phyloP scores from a whole-genome alignment of 1,284 basidiomycete species.

The Irpex sp. region DNA sequence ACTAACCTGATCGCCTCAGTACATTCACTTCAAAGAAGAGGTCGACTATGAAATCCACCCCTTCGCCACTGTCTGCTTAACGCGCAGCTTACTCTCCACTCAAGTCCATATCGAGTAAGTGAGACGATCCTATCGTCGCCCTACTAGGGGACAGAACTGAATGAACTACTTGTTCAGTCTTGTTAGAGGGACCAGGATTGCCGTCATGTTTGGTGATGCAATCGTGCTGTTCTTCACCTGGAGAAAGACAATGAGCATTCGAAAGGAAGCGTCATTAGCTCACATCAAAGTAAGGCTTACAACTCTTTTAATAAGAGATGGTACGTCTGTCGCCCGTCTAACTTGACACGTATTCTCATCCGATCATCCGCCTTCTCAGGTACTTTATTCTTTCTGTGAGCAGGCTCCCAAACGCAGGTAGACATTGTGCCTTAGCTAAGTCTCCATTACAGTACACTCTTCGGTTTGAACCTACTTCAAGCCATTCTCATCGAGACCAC shows the following conservation, averaged over 20 bases:
- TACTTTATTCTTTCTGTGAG: neutral
- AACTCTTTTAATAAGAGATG: neutral
- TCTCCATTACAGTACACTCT: neutral
- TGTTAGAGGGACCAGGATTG: neutral
- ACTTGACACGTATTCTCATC: neutral
- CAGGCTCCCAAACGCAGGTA: neutral
- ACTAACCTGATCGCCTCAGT: neutral
- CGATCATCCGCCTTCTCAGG: neutral
- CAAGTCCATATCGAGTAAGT: neutral
- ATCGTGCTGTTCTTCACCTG: neutral
- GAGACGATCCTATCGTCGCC: too few species aligned
- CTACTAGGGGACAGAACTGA: too few species aligned
- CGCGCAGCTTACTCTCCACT: neutral
- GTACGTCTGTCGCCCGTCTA: neutral
- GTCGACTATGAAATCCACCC: neutral
- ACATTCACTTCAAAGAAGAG: neutral
- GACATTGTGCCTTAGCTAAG: neutral
- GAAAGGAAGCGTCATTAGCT: neutral
- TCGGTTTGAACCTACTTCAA: neutral
- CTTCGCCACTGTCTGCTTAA: neutral
- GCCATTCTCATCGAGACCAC: neutral
- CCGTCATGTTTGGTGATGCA: neutral
- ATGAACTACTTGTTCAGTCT: neutral
- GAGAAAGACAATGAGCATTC: slow-evolving; percentile 1
- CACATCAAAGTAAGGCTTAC: neutral